These are phyloP conservation scores for Posidonia australis DNA, from an alignment of 106 monocot species.

Conservation along the genomic window DNA sequence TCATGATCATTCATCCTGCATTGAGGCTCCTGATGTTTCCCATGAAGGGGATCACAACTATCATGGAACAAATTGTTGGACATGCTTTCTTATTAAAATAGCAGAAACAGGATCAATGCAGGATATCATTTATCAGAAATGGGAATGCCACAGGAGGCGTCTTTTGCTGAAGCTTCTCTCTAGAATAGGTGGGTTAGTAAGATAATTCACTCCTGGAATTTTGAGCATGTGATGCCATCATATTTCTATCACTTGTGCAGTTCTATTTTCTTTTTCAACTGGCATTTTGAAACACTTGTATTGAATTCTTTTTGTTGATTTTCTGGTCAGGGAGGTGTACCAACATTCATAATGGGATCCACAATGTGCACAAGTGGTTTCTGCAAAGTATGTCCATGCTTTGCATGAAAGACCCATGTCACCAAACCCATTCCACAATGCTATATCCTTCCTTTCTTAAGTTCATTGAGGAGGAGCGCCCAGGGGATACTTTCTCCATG, in stretches of 20 bases:
- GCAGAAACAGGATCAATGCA: slow-evolving; percentile 26
- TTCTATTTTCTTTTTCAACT: not conserved
- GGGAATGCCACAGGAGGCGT: slow-evolving; percentile 35
- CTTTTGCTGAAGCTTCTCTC: slow-evolving; percentile 32
- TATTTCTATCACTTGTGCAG: not conserved
- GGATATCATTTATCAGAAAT: slow-evolving; percentile 39
- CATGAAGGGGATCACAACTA: slow-evolving; percentile 1
- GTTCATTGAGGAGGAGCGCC: slow-evolving; percentile 28
- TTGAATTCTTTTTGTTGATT: slow-evolving; percentile 11
- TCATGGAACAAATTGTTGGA: slow-evolving; percentile 33
- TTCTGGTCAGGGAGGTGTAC: slow-evolving; percentile 41
- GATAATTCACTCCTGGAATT: not conserved
- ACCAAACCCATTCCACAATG: slow-evolving; percentile 1
- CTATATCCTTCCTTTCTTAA: slow-evolving; percentile 26
- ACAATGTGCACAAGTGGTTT: slow-evolving; percentile 58
- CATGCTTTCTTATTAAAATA: slow-evolving; percentile 32
- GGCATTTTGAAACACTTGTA: not conserved
- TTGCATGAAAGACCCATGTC: slow-evolving; percentile 21
- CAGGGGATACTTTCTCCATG: slow-evolving; percentile 33
- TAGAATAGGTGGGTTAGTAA: slow-evolving; percentile 31
- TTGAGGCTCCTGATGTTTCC: not conserved
- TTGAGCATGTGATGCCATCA: not conserved
- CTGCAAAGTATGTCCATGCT: slow-evolving; percentile 51
- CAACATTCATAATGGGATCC: slow-evolving; percentile 19
- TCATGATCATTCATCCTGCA: not conserved